phyloP scores from a whole-genome alignment of 2,329 filamentous ascomycete genomes.

The Colletotrichum tabaci region DNA sequence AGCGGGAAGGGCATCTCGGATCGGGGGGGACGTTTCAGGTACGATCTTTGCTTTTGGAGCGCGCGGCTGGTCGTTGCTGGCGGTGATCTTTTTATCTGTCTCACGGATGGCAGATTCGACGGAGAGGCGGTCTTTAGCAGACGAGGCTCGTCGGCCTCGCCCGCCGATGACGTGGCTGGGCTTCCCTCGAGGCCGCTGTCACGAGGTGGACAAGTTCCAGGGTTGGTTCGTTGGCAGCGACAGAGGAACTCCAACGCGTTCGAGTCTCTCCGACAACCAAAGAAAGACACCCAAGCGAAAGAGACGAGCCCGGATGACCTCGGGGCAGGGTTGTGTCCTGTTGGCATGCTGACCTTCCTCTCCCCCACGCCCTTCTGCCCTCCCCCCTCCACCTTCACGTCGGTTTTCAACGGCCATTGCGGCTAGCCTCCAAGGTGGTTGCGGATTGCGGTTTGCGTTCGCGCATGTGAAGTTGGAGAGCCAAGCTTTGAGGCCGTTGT shows the following conservation, averaged over 20 bases:
- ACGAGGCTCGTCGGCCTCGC: background rate
- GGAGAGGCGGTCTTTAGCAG: background rate
- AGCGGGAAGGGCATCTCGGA: conserved; percentile 51
- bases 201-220: conserved; percentile 1
- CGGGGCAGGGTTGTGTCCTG: conserved; percentile 25
- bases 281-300: background rate
- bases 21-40: no score
- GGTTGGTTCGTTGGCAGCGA: background rate
- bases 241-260: background rate
- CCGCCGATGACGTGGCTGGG: conserved; percentile 18
- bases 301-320: conserved; percentile 18
- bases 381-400: background rate
- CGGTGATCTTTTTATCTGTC: no score
- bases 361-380: no score
- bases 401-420: background rate
- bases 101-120: background rate
- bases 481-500: conserved; percentile 1
- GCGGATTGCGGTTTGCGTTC: background rate
- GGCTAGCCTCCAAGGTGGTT: conserved; percentile 14
- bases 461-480: conserved; percentile 27
- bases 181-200: background rate
- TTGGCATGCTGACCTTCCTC: conserved; percentile 11
- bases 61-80: no score
- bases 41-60: no score
- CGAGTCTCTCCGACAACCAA: background rate